These are phyloP conservation scores for Gynochthodes officinalis DNA, from an alignment of 257 asterid species.

Conservation along the genomic window DNA sequence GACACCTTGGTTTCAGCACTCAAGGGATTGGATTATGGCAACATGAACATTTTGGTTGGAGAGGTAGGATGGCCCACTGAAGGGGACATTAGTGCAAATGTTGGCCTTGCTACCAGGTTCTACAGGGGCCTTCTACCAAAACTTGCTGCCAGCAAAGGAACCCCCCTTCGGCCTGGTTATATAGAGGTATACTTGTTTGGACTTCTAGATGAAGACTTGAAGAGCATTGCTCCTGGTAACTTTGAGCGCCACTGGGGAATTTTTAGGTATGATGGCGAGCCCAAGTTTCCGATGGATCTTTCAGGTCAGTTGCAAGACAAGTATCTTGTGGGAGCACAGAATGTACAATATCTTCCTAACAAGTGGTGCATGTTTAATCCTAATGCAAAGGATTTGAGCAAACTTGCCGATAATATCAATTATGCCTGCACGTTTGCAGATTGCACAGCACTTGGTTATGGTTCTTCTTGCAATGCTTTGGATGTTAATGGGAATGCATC, in stretches of 20 bases:
- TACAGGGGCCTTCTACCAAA: conserved; percentile 36
- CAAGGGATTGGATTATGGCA: conserved; percentile 33
- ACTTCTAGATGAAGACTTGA: conserved; percentile 37
- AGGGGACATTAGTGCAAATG: conserved; percentile 38
- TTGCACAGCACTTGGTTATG: conserved; percentile 42
- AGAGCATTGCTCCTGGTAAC: conserved; percentile 37
- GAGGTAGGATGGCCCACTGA: conserved; percentile 51
- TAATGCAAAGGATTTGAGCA: conserved; percentile 33
- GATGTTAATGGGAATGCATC: conserved; percentile 39
- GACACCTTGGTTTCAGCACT: conserved; percentile 42
- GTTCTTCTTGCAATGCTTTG: conserved; percentile 41
- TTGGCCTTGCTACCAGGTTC: conserved; percentile 31
- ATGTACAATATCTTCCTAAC: conserved; percentile 31
- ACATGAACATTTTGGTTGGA: conserved; percentile 36
- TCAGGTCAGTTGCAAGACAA: conserved; percentile 39
- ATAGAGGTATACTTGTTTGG: conserved; percentile 46
- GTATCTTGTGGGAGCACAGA: conserved; percentile 31
- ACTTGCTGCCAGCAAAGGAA: conserved; percentile 40
- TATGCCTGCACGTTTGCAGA: conserved; percentile 42
- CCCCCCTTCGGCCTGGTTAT: conserved; percentile 40
- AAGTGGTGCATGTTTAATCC: conserved; percentile 41
- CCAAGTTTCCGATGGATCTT: conserved; percentile 40
- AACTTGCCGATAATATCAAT: conserved; percentile 32
- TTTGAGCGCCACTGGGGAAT: conserved; percentile 53
- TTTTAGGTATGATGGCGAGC: conserved; percentile 42